phyloP scores from a whole-genome alignment of 495 filamentous ascomycete genomes.

The Aspergillus campestris region DNA sequence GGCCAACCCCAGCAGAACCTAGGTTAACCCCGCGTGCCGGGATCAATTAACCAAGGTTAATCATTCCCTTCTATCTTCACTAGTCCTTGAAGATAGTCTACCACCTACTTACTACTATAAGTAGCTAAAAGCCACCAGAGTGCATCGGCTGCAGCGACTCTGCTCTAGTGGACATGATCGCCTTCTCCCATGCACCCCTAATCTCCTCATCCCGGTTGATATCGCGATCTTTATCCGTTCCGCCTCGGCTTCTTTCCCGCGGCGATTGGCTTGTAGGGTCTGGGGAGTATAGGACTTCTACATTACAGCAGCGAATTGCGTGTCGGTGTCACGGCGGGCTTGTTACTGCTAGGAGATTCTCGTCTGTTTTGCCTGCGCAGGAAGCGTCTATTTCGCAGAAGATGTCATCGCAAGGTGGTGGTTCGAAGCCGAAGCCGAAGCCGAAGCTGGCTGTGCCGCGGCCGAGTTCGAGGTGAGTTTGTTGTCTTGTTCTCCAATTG shows the following conservation, averaged over 20 bases:
- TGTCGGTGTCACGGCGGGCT: not conserved
- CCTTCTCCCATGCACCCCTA: not conserved
- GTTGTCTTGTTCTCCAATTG: too few species aligned
- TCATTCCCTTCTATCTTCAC: too few species aligned
- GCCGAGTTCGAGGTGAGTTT: slow-evolving; percentile 28
- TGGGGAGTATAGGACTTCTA: too few species aligned
- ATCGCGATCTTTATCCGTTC: too few species aligned
- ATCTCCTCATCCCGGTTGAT: not conserved
- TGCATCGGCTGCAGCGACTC: not conserved
- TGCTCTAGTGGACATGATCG: not conserved
- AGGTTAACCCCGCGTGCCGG: too few species aligned
- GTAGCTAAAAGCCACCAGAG: not conserved
- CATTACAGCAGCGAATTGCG: not conserved
- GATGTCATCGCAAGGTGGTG: slow-evolving; percentile 12
- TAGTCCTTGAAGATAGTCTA: too few species aligned
- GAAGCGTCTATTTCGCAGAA: slow-evolving; percentile 5
- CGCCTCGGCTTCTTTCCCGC: too few species aligned
- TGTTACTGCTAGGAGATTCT: slow-evolving; percentile 1
- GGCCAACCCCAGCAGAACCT: too few species aligned
- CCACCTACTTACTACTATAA: not conserved
- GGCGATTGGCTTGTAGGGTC: too few species aligned
- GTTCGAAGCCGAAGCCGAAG: slow-evolving; percentile 14
- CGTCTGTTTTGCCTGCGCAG: slow-evolving; percentile 3
- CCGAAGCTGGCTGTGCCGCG: slow-evolving; percentile 21
- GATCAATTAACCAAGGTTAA: too few species aligned